Evolutionary conservation across 192 early-diverging fungal genomes (phyloP).

Genomic region (Entomortierella chlamydospora): DNA sequence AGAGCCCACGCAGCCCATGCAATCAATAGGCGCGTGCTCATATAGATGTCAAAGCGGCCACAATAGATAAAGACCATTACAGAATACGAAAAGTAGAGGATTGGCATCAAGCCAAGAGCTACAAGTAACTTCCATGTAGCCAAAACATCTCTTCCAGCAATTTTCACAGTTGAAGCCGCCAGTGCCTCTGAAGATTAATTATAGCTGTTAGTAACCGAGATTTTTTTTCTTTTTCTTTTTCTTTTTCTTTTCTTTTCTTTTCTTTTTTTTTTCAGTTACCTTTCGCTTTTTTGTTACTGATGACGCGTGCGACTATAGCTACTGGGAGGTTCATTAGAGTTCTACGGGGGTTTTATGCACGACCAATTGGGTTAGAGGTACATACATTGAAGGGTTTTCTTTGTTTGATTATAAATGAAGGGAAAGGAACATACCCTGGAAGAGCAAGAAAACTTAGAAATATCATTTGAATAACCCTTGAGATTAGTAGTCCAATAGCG

Average conservation of each 20-base stretch:
- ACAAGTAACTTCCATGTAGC: slow-evolving; percentile 96
- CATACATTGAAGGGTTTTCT: too few species aligned
- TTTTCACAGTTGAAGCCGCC: slow-evolving; percentile 90
- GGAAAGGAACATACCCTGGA: slow-evolving; percentile 67
- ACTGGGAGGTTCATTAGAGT: slow-evolving; percentile 67
- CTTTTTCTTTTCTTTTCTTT: too few species aligned
- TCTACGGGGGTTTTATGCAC: too few species aligned
- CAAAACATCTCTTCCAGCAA: slow-evolving; percentile 93
- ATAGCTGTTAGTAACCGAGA: too few species aligned
- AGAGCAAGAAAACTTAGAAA: slow-evolving; percentile 82
- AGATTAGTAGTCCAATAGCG: slow-evolving; percentile 75
- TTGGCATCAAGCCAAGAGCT: slow-evolving; percentile 77
- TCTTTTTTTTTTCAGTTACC: too few species aligned
- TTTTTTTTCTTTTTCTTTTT: too few species aligned
- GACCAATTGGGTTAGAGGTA: too few species aligned
- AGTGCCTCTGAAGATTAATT: slow-evolving; percentile 69
- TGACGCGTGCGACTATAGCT: slow-evolving; percentile 63
- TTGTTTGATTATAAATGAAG: too few species aligned
- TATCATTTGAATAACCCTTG: slow-evolving; percentile 75
- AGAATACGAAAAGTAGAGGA: slow-evolving; percentile 78
- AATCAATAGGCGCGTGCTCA: slow-evolving; percentile 44
- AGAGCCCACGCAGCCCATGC: slow-evolving; percentile 58
- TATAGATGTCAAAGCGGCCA: slow-evolving; percentile 57
- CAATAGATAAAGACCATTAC: slow-evolving; percentile 67
- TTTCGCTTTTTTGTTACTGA: slow-evolving; percentile 65